These are phyloP conservation scores for Penicillium occitanis DNA, from an alignment of 2,329 filamentous ascomycete genomes.

Conservation along the genomic window DNA sequence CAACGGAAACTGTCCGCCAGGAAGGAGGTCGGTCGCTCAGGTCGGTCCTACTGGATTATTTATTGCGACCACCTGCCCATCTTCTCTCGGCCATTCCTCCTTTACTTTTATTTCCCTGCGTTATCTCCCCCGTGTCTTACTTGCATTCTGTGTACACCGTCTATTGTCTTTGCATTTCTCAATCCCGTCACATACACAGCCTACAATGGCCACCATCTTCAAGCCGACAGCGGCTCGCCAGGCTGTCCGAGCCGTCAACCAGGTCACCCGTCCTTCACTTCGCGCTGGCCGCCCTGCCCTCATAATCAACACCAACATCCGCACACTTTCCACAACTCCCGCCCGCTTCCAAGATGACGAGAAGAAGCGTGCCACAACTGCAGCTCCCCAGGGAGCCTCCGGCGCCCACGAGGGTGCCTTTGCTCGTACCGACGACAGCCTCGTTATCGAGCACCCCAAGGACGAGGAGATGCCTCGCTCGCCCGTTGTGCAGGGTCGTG, in stretches of 20 bases:
- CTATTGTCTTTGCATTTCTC: not conserved
- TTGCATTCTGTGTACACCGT: not conserved
- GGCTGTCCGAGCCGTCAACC: slow-evolving; percentile 28
- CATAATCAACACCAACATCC: slow-evolving; percentile 23
- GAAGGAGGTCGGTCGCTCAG: slow-evolving; percentile 14
- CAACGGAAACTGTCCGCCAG: slow-evolving; percentile 3
- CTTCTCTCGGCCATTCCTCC: not conserved
- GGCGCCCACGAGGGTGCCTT: slow-evolving; percentile 62
- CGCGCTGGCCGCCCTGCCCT: slow-evolving; percentile 23
- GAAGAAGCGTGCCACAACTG: slow-evolving; percentile 31
- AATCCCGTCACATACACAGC: slow-evolving; percentile 2
- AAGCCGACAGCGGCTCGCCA: slow-evolving; percentile 30
- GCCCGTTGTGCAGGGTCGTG: slow-evolving; percentile 69
- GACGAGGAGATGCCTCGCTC: slow-evolving; percentile 71
- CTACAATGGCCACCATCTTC: slow-evolving; percentile 30
- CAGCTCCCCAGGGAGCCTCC: slow-evolving; percentile 32
- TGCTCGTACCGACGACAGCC: slow-evolving; percentile 75
- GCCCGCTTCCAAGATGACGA: slow-evolving; percentile 29
- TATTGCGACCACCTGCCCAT: slow-evolving; percentile 14
- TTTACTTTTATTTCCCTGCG: not conserved
- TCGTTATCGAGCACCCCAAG: slow-evolving; percentile 75
- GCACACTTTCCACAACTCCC: slow-evolving; percentile 34
- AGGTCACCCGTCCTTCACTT: slow-evolving; percentile 26
- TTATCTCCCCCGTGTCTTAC: not conserved
- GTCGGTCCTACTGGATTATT: slow-evolving; percentile 12